These are phyloP conservation scores for Cladophialophora chaetospira DNA, from an alignment of 2,329 filamentous ascomycete genomes.

Conservation along the genomic window DNA sequence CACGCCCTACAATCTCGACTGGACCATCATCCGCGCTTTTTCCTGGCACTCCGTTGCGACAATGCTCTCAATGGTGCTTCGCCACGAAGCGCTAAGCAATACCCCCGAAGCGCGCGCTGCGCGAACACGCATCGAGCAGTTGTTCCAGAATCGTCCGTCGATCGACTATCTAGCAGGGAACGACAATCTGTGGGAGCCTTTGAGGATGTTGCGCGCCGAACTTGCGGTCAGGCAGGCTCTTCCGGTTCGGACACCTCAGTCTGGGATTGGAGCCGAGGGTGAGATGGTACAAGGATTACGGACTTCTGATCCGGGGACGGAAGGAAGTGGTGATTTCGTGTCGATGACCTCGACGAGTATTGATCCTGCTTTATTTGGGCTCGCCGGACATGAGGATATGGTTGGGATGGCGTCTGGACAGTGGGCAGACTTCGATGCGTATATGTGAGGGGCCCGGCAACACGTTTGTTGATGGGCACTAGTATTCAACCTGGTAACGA, in stretches of 20 bases:
- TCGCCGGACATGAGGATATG: background rate
- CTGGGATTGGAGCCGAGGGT: background rate
- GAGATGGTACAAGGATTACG: too few relatives aligned
- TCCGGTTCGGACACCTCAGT: background rate
- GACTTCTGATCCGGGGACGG: background rate
- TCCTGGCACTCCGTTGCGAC: constrained; percentile 18
- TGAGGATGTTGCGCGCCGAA: constrained; percentile 9
- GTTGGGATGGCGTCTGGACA: background rate
- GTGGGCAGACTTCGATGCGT: background rate
- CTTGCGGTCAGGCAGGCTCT: constrained; percentile 5
- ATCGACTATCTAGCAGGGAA: constrained; percentile 11
- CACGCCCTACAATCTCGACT: constrained; percentile 16
- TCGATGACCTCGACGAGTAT: constrained; percentile 15
- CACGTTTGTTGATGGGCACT: too few relatives aligned
- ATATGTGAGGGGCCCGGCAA: background rate
- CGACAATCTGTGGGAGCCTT: constrained; percentile 16
- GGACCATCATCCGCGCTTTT: constrained; percentile 13
- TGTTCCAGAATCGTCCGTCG: constrained; percentile 15
- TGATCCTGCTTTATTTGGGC: constrained; percentile 9
- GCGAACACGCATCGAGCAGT: constrained; percentile 4
- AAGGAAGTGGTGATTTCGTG: background rate
- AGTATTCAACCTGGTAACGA: too few relatives aligned
- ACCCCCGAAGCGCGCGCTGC: constrained; percentile 12
- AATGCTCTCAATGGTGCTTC: constrained; percentile 17
- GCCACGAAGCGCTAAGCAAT: constrained; percentile 13